These are phyloP conservation scores for Omphalotus guepiniiformis DNA, from an alignment of 768 basidiomycete genomes.

Conservation along the genomic window DNA sequence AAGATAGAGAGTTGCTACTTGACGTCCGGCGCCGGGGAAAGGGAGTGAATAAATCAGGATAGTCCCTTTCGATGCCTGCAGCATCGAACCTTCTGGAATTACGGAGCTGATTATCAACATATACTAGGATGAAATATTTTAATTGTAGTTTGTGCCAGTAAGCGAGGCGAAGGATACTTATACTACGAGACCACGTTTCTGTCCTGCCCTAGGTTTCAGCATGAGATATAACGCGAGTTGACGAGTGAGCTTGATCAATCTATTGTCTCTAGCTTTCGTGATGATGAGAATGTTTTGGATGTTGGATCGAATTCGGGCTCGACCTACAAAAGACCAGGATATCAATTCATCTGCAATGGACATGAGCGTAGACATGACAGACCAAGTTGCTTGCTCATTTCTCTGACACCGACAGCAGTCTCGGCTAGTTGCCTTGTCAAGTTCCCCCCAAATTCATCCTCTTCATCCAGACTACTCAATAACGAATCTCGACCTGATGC, in stretches of 20 bases:
- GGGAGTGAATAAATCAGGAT: constrained; percentile 86
- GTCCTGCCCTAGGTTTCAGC: constrained; percentile 69
- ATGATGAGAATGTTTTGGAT: constrained; percentile 94
- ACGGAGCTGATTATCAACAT: constrained; percentile 90
- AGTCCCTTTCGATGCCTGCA: constrained; percentile 75
- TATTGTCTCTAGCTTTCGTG: constrained; percentile 96
- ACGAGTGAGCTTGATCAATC: constrained; percentile 91
- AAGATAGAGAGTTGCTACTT: constrained; percentile 57
- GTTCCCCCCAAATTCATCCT: constrained; percentile 69
- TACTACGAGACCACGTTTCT: constrained; percentile 81
- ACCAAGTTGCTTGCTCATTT: constrained; percentile 99
- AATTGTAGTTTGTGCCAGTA: constrained; percentile 12
- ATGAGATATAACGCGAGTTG: constrained; percentile 94
- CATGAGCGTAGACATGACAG: constrained; percentile 23
- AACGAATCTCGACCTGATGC: constrained; percentile 21
- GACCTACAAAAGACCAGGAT: constrained; percentile 47
- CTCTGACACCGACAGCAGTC: constrained; percentile 94
- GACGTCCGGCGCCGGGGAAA: constrained; percentile 73
- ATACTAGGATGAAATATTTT: constrained; percentile 40
- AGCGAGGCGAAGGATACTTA: constrained; percentile 29
- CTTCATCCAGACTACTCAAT: constrained; percentile 42
- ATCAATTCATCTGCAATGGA: not conserved
- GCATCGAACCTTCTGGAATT: constrained; percentile 93
- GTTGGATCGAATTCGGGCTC: constrained; percentile 85
- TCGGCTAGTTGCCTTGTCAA: constrained; percentile 92